Evolutionary conservation across 2,329 filamentous ascomycete genomes (phyloP).

Genomic region (Talaromyces atroroseus): DNA sequence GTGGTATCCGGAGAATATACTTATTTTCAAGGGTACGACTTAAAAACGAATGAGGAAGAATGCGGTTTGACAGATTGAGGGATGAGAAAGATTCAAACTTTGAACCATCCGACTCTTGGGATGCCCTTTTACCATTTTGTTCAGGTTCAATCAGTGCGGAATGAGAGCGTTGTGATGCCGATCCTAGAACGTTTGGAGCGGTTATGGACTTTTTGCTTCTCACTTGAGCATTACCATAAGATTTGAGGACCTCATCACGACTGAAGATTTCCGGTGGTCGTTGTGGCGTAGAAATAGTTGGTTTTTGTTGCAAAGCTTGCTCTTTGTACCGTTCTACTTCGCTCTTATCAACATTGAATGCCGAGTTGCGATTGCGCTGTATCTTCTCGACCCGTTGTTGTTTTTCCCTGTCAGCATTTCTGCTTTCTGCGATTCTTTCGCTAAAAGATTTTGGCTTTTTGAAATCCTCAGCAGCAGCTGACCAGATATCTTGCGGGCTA

Average conservation of each 20-base stretch:
- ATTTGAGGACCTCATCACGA: slow-evolving; percentile 55
- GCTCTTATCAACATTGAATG: slow-evolving; percentile 38
- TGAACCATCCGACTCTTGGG: slow-evolving; percentile 47
- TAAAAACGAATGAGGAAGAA: slow-evolving; percentile 74
- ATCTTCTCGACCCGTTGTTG: slow-evolving; percentile 34
- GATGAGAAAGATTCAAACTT: slow-evolving; percentile 83
- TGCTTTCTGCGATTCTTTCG: slow-evolving; percentile 72
- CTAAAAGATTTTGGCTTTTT: slow-evolving; percentile 62
- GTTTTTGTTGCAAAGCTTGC: slow-evolving; percentile 27
- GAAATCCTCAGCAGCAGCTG: slow-evolving; percentile 21
- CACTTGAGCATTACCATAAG: slow-evolving; percentile 24
- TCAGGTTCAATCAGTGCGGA: slow-evolving; percentile 20
- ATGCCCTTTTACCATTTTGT: slow-evolving; percentile 20
- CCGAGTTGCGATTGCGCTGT: slow-evolving; percentile 36
- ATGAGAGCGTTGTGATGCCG: slow-evolving; percentile 12
- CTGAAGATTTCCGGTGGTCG: slow-evolving; percentile 51
- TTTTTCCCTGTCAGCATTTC: slow-evolving; percentile 34
- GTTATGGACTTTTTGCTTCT: slow-evolving; percentile 32
- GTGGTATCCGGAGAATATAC: slow-evolving; percentile 70
- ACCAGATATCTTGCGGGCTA: slow-evolving; percentile 20
- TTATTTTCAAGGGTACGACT: slow-evolving; percentile 73
- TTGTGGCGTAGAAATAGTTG: slow-evolving; percentile 45
- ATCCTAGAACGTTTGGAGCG: slow-evolving; percentile 22
- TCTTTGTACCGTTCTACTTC: slow-evolving; percentile 42
- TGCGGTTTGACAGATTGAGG: slow-evolving; percentile 74